phyloP scores from a whole-genome alignment of 805 yeast genomes.

The Starmerella apis region DNA sequence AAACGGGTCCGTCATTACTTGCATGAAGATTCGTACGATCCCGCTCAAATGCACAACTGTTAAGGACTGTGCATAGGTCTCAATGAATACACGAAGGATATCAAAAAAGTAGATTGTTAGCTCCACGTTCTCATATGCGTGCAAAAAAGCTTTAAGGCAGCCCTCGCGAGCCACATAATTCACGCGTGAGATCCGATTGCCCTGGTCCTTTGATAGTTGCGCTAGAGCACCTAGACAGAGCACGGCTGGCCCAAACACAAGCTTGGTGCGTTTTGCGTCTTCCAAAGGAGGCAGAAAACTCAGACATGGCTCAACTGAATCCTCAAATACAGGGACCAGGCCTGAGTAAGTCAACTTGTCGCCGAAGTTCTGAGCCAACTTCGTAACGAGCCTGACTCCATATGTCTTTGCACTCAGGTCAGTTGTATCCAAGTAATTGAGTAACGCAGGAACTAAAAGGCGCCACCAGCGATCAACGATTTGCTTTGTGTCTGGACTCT shows the following conservation, averaged over 20 bases:
- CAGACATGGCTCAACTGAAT: conserved; percentile 26
- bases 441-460: conserved; percentile 28
- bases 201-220: background rate
- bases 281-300: conserved; percentile 31
- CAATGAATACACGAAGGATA: conserved; percentile 15
- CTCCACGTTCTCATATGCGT: conserved; percentile 23
- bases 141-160: conserved; percentile 24
- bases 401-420: conserved; percentile 24
- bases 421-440: conserved; percentile 28
- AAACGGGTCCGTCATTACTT: conserved; percentile 30
- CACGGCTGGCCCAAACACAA: conserved; percentile 32
- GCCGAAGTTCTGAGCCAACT: conserved; percentile 13
- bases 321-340: conserved; percentile 28
- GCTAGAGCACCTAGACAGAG: conserved; percentile 38
- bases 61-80: conserved; percentile 15
- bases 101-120: conserved; percentile 19
- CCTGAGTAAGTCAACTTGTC: conserved; percentile 23
- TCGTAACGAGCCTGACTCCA: conserved; percentile 22
- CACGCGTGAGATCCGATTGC: conserved; percentile 6
- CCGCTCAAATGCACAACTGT: conserved; percentile 25
- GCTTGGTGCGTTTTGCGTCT: conserved; percentile 17
- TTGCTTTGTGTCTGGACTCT: background rate
- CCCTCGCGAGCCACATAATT: conserved; percentile 28
- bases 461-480: conserved; percentile 26
- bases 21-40: conserved; percentile 23